Evolutionary conservation across 768 basidiomycete species (phyloP).

Genomic region (Hericium erinaceus): DNA sequence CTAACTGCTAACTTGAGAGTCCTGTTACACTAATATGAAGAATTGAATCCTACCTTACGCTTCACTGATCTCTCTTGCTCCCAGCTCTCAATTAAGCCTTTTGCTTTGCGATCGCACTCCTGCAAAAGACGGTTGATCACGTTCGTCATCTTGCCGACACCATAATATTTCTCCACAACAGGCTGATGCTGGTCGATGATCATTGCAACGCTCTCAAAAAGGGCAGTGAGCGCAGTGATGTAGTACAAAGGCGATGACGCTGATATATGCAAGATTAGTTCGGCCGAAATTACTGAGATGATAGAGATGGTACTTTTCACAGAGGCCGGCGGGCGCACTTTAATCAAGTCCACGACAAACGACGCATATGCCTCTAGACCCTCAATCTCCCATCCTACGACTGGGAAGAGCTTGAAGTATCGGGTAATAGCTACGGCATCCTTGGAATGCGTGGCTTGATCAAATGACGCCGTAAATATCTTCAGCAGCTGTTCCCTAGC

Average conservation of each 20-base stretch:
- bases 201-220: constrained; percentile 92
- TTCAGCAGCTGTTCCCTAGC: constrained; percentile 67
- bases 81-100: constrained; percentile 73
- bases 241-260: constrained; percentile 92
- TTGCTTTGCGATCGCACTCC: constrained; percentile 82
- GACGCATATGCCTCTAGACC: constrained; percentile 88
- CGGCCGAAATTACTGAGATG: constrained; percentile 6
- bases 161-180: constrained; percentile 97
- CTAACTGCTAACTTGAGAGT: constrained; percentile 20
- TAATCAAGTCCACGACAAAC: constrained; percentile 88
- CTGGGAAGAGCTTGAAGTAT: constrained; percentile 95
- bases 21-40: background rate
- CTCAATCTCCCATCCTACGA: constrained; percentile 87
- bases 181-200: constrained; percentile 97
- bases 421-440: constrained; percentile 85
- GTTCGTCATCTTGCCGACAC: constrained; percentile 72
- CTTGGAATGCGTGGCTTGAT: constrained; percentile 66
- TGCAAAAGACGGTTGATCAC: constrained; percentile 70
- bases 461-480: constrained; percentile 75
- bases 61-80: constrained; percentile 82
- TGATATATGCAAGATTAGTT: constrained; percentile 22
- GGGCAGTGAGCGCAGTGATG: constrained; percentile 77
- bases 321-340: constrained; percentile 64
- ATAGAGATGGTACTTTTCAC: constrained; percentile 60
- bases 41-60: constrained; percentile 49